Evolutionary conservation across 805 yeast genomes (phyloP), one percentile per base, ranked within the genome.

Genomic region (Candida quercuum): DNA sequence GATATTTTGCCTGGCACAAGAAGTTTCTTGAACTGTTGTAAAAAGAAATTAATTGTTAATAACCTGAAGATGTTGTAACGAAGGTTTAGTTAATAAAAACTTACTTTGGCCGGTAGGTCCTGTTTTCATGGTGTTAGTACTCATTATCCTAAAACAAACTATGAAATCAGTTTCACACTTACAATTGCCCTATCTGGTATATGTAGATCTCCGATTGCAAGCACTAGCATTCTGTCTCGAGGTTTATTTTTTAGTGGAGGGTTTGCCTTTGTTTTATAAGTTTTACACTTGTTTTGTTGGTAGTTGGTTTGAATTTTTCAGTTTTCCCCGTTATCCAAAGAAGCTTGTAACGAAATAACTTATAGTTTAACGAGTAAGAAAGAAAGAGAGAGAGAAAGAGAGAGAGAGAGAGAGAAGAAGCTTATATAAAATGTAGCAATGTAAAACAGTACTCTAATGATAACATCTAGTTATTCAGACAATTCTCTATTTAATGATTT

Each of bases 191-290:
- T 67, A 39, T 86, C 88, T 2, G 99, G 99, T 23, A 91, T 83
- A 59, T 81, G 87, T 2, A 91, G 70, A 56, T 91, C 98, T 9
- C 96, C 95, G 45, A 91, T 76, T 3, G 94, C 94, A 30, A 91
- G 66, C 18, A 82, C 66, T 32, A 84, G 67, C 93, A 84, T 83
- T 35, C 15, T 33, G 13, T 17, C 28, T 16, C 16, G 10, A 14
- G 22, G 17, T 29, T 21, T 18, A 10, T 13, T 32, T 16, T 32
- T 6, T 4, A 28, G 6, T 17, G 4, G n/a, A 5, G 4, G 28
- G 15, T 11, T 16, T 15, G 16, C 10, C 12, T 21, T 11, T 23
- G 12, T 4, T 8, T 15, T 14, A 6, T 15, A 10, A 11, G 11
- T 22, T 4, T 32, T 22, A 16, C 7, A 14, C 7, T n/a, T 27